Conservation (phyloP, 495 filamentous ascomycete genomes). For the Emericellopsis terricola region DNA sequence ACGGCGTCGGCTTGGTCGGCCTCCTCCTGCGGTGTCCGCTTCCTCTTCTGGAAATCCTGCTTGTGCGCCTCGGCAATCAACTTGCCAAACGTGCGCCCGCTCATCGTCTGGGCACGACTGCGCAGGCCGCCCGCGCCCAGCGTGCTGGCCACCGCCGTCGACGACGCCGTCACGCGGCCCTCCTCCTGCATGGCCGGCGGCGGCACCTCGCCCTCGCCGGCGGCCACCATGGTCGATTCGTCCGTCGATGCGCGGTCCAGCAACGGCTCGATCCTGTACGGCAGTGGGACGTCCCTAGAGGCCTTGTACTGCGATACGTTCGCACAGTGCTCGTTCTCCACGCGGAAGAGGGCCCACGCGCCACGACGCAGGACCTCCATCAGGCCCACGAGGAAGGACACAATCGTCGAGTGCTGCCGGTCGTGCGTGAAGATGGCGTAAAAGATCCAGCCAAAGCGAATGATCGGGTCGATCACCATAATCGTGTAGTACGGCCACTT, state of each 20-base stretch:
- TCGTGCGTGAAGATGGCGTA: conserved; percentile 70
- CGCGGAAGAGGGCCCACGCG: conserved; percentile 80
- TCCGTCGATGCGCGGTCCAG: conserved; percentile 8
- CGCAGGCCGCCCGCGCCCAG: conserved; percentile 14
- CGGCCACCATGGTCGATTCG: too few relatives aligned
- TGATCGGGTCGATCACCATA: conserved; percentile 69
- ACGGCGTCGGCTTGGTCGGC: conserved; percentile 4
- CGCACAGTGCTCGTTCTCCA: conserved; percentile 90
- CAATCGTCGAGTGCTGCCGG: conserved; percentile 59
- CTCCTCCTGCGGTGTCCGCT: conserved; percentile 19
- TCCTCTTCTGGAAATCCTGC: conserved; percentile 72
- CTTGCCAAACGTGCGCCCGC: conserved; percentile 3
- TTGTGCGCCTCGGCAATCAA: conserved; percentile 59
- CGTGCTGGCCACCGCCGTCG: conserved; percentile 1
- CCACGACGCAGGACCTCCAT: conserved; percentile 68
- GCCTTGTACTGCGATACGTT: conserved; percentile 78
- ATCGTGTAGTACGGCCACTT: conserved; percentile 70
- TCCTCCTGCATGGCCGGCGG: conserved; percentile 12
- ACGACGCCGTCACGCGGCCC: conserved; percentile 2
- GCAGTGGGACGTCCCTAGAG: conserved; percentile 60
- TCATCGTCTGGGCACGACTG: conserved; percentile 15
- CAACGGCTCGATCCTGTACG: conserved; percentile 42
- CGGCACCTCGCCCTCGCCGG: too few relatives aligned
- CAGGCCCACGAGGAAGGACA: conserved; percentile 57
- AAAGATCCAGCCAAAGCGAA: conserved; percentile 91